phyloP scores from a whole-genome alignment of 305 asterid genomes.

The Solanum chacoense region DNA sequence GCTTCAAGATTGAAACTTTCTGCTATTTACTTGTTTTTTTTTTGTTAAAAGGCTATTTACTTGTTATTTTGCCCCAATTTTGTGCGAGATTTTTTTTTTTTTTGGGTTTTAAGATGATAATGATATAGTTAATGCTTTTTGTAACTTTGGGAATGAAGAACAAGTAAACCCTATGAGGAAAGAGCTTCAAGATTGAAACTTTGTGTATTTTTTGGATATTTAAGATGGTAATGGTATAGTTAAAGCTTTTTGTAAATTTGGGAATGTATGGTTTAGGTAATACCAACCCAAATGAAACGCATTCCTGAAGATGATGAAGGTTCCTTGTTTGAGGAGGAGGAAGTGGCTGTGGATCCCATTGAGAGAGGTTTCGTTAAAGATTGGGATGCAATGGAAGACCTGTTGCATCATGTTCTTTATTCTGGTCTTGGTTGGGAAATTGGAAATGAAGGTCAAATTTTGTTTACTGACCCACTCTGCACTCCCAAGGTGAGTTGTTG shows the following conservation, averaged over 20 bases:
- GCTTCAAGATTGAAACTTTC: neutral
- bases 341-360: slow-evolving; percentile 68
- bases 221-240: neutral
- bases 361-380: slow-evolving; percentile 74
- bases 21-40: neutral
- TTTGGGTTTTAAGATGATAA: neutral
- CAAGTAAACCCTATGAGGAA: neutral
- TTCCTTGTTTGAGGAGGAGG: slow-evolving; percentile 44
- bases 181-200: neutral
- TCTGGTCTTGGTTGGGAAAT: slow-evolving; percentile 83
- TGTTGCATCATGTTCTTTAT: slow-evolving; percentile 67
- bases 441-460: slow-evolving; percentile 87
- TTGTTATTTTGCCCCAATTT: neutral
- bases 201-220: neutral
- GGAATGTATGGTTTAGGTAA: slow-evolving; percentile 30
- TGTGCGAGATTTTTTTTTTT: neutral
- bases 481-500: slow-evolving; percentile 66
- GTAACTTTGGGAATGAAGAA: neutral
- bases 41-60: neutral
- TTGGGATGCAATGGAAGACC: slow-evolving; percentile 99
- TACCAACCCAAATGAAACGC: slow-evolving; percentile 82
- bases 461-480: slow-evolving; percentile 88
- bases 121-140: neutral
- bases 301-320: slow-evolving; percentile 70
- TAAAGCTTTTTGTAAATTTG: neutral